Evolutionary conservation across 2,329 filamentous ascomycete genomes (phyloP).

Genomic region (Furcasterigmium sp.): DNA sequence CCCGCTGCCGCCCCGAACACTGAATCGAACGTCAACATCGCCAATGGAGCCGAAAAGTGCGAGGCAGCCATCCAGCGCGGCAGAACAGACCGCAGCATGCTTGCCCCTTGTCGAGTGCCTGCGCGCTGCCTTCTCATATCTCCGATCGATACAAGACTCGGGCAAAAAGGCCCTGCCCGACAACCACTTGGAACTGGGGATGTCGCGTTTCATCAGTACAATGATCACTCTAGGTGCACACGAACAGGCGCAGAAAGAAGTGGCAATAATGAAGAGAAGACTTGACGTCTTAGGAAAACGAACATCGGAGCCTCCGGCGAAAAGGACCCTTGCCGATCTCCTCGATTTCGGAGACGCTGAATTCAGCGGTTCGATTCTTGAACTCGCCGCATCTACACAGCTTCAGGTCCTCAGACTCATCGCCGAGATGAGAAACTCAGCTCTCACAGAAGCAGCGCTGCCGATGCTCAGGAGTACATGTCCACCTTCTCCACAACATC

Average conservation of each 20-base stretch:
- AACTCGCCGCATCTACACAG: conserved; percentile 59
- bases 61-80: conserved; percentile 1
- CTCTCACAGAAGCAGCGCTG: conserved; percentile 52
- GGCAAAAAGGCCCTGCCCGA: conserved; percentile 50
- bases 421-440: conserved; percentile 52
- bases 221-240: conserved; percentile 60
- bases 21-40: conserved; percentile 56
- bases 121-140: conserved; percentile 58
- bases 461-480: conserved; percentile 48
- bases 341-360: conserved; percentile 52
- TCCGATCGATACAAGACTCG: conserved; percentile 53
- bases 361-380: conserved; percentile 37
- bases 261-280: conserved; percentile 59
- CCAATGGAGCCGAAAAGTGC: conserved; percentile 27
- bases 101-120: conserved; percentile 64
- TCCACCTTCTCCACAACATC: conserved; percentile 50
- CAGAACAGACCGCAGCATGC: conserved; percentile 34
- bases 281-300: conserved; percentile 35
- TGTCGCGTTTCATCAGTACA: conserved; percentile 63
- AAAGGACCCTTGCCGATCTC: conserved; percentile 44
- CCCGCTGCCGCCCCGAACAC: conserved; percentile 54
- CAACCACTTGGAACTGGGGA: conserved; percentile 68
- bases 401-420: conserved; percentile 61
- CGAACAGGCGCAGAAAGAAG: conserved; percentile 63
- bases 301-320: conserved; percentile 2